Conservation (phyloP, 768 basidiomycete species). For the Boletus insuetus region DNA sequence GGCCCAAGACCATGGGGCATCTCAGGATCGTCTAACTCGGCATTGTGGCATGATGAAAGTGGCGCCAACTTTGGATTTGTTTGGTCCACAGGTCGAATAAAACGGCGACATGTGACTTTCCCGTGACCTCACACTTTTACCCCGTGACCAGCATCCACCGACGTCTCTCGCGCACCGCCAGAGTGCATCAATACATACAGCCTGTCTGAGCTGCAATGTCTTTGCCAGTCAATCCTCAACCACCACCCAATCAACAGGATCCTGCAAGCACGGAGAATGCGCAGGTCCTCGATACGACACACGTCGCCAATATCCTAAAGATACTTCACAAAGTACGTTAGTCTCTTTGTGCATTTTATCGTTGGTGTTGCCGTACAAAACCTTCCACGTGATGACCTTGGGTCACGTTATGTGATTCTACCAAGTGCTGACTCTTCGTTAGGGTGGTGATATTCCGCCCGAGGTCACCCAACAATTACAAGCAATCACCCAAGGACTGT, state of each 20-base stretch:
- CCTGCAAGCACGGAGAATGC: slow-evolving; percentile 9
- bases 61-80: slow-evolving; percentile 30
- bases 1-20: too few species aligned
- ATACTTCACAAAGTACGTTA: slow-evolving; percentile 54
- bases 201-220: slow-evolving; percentile 11
- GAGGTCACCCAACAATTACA: slow-evolving; percentile 60
- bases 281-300: slow-evolving; percentile 44
- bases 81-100: slow-evolving; percentile 32
- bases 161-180: slow-evolving; percentile 6
- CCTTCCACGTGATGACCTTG: slow-evolving; percentile 25
- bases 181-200: background rate
- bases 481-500: slow-evolving; percentile 47
- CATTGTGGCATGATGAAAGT: background rate
- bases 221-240: background rate
- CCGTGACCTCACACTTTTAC: slow-evolving; percentile 39
- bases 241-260: slow-evolving; percentile 13
- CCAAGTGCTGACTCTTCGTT: background rate
- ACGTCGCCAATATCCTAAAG: slow-evolving; percentile 59
- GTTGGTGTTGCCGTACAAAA: background rate
- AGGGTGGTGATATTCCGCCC: slow-evolving; percentile 54
- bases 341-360: background rate
- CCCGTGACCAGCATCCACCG: slow-evolving; percentile 41
- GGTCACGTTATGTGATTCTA: slow-evolving; percentile 20
- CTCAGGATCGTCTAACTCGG: too few species aligned
- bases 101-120: slow-evolving; percentile 40